These are phyloP conservation scores for Hygrophoropsis aurantiaca DNA, from an alignment of 768 basidiomycete genomes.

Conservation along the genomic window DNA sequence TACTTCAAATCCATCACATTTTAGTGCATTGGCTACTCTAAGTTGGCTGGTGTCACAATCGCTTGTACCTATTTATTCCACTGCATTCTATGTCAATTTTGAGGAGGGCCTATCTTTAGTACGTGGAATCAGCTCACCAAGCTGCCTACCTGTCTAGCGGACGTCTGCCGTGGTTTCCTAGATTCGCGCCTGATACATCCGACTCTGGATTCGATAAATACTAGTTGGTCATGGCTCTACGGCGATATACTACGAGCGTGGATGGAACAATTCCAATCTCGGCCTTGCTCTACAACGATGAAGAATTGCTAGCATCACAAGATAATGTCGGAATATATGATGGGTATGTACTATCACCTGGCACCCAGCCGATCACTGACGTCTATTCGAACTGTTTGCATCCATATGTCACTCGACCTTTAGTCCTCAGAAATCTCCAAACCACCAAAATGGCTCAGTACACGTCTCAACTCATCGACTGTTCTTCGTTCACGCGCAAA, in stretches of 20 bases:
- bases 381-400: neutral
- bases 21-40: too few species aligned
- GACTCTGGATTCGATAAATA: too few species aligned
- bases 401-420: conserved; percentile 20
- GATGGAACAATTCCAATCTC: conserved; percentile 79
- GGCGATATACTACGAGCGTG: conserved; percentile 52
- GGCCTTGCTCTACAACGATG: conserved; percentile 79
- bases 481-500: conserved; percentile 68
- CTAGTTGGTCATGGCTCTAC: conserved; percentile 59
- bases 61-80: too few species aligned
- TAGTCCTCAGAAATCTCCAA: conserved; percentile 80
- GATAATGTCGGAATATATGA: conserved; percentile 89
- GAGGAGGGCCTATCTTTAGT: too few species aligned
- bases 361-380: neutral
- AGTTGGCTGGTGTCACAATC: too few species aligned
- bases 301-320: conserved; percentile 71
- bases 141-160: too few species aligned
- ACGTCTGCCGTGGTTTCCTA: too few species aligned
- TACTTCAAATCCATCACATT: too few species aligned
- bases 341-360: conserved; percentile 55
- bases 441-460: conserved; percentile 73
- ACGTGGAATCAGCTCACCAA: too few species aligned
- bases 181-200: too few species aligned
- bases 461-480: conserved; percentile 82
- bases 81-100: too few species aligned